phyloP scores from a whole-genome alignment of 2,329 filamentous ascomycete genomes.

The Pseudogymnoascus sp. region DNA sequence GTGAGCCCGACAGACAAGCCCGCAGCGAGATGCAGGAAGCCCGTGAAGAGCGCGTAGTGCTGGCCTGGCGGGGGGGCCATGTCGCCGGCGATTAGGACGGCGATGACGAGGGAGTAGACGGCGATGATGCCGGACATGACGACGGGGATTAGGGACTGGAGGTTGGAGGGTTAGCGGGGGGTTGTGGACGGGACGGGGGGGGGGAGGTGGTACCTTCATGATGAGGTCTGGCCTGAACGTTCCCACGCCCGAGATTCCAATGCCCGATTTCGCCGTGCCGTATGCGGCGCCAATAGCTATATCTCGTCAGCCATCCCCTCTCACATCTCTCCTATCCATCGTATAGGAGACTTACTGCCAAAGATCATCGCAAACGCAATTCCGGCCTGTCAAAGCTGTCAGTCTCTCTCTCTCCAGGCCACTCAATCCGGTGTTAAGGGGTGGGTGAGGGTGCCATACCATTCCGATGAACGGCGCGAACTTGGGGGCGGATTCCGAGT shows the following conservation, averaged over 20 bases:
- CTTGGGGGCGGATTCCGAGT: slow-evolving; percentile 60
- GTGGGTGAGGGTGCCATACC: slow-evolving; percentile 38
- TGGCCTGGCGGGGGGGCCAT: slow-evolving; percentile 61
- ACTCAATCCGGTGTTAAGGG: not conserved
- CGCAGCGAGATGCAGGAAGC: slow-evolving; percentile 88
- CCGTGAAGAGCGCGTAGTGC: slow-evolving; percentile 78
- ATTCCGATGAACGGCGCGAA: slow-evolving; percentile 86
- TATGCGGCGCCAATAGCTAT: slow-evolving; percentile 63
- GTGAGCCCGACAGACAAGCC: slow-evolving; percentile 88
- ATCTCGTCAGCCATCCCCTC: slow-evolving; percentile 20
- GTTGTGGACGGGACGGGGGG: slow-evolving; percentile 80
- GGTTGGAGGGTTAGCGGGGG: slow-evolving; percentile 62
- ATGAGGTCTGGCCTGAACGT: slow-evolving; percentile 80
- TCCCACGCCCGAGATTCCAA: slow-evolving; percentile 78
- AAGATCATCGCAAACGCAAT: slow-evolving; percentile 79
- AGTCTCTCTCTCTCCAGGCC: slow-evolving; percentile 14
- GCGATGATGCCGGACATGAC: slow-evolving; percentile 99
- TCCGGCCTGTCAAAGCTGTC: slow-evolving; percentile 49
- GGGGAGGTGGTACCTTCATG: slow-evolving; percentile 75
- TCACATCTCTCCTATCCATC: not conserved
- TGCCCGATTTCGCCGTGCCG: slow-evolving; percentile 80
- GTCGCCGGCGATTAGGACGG: slow-evolving; percentile 89
- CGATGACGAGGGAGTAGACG: slow-evolving; percentile 94
- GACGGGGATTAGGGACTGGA: slow-evolving; percentile 72
- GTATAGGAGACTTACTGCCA: slow-evolving; percentile 53